Conservation (phyloP, 805 yeast species). For the Kazachstania psychrophila region DNA sequence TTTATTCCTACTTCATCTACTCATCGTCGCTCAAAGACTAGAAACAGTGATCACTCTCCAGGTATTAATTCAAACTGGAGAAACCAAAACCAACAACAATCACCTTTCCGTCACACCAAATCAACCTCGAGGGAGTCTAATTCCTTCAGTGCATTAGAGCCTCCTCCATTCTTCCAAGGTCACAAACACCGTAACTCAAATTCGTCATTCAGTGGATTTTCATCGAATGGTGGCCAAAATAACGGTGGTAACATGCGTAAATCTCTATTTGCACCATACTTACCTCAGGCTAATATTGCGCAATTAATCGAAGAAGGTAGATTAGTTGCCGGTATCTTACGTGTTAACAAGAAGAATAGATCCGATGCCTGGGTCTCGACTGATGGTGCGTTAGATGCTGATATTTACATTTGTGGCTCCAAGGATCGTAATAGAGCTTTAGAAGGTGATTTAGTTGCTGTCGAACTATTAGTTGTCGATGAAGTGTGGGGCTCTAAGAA, state of each 20-base stretch:
- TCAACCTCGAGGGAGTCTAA: constrained; percentile 22
- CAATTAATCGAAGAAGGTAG: constrained; percentile 83
- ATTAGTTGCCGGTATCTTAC: constrained; percentile 80
- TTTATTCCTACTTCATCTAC: constrained; percentile 22
- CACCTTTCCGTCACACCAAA: constrained; percentile 28
- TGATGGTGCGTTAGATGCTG: constrained; percentile 91
- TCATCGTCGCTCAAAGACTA: constrained; percentile 26
- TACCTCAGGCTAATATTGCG: constrained; percentile 89
- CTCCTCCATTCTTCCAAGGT: constrained; percentile 47
- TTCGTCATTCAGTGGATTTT: constrained; percentile 47
- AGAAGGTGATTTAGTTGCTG: constrained; percentile 94
- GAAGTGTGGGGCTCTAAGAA: constrained; percentile 96
- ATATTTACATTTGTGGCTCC: constrained; percentile 94
- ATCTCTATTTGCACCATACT: constrained; percentile 89
- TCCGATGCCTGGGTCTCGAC: constrained; percentile 98
- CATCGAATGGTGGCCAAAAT: constrained; percentile 20
- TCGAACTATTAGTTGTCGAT: constrained; percentile 86
- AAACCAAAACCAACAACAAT: constrained; percentile 27
- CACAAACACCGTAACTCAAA: constrained; percentile 70
- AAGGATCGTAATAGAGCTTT: constrained; percentile 96
- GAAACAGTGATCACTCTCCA: constrained; percentile 15
- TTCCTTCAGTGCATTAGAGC: constrained; percentile 25
- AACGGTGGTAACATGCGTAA: constrained; percentile 44
- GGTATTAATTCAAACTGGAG: constrained; percentile 61
- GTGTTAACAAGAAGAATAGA: constrained; percentile 93